Conservation (phyloP, 2,329 filamentous ascomycete genomes). For the Microcyclosporella mali region DNA sequence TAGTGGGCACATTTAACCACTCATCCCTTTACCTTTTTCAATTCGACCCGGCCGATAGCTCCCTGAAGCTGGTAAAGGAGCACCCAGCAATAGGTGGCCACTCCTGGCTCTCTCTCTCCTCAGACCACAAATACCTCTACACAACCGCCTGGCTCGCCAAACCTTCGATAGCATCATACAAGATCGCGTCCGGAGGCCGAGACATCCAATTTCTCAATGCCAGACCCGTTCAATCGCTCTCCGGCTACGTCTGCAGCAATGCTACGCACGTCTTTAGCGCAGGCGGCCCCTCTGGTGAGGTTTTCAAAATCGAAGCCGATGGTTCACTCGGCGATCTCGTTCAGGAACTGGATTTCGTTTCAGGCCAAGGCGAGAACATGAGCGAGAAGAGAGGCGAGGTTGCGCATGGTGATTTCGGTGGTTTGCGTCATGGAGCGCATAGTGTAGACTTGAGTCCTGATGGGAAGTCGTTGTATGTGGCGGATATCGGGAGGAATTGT, state of each 20-base stretch:
- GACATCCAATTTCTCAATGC: constrained; percentile 30
- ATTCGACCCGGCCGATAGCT: constrained; percentile 20
- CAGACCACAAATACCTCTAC: constrained; percentile 27
- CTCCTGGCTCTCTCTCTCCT: constrained; percentile 32
- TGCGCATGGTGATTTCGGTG: constrained; percentile 32
- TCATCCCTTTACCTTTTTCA: constrained; percentile 28
- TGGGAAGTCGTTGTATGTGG: constrained; percentile 27
- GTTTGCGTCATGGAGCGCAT: constrained; percentile 31
- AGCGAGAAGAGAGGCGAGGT: constrained; percentile 24
- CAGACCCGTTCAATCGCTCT: constrained; percentile 25
- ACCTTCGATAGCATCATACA: constrained; percentile 30
- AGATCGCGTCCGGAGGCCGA: constrained; percentile 17
- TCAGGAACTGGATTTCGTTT: constrained; percentile 30
- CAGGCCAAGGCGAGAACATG: constrained; percentile 23
- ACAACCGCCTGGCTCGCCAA: constrained; percentile 32
- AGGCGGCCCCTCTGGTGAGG: constrained; percentile 31
- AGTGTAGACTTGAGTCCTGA: constrained; percentile 29
- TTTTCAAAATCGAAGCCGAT: constrained; percentile 26
- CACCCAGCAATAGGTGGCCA: constrained; percentile 30
- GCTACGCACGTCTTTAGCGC: constrained; percentile 29
- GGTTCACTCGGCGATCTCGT: constrained; percentile 28
- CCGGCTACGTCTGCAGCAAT: constrained; percentile 30
- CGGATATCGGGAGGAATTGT: constrained; percentile 33
- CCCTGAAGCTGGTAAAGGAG: constrained; percentile 22
- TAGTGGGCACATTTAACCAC: constrained; percentile 32